Evolutionary conservation across 106 monocot species (phyloP).

Genomic region (Vanilla planifolia): DNA sequence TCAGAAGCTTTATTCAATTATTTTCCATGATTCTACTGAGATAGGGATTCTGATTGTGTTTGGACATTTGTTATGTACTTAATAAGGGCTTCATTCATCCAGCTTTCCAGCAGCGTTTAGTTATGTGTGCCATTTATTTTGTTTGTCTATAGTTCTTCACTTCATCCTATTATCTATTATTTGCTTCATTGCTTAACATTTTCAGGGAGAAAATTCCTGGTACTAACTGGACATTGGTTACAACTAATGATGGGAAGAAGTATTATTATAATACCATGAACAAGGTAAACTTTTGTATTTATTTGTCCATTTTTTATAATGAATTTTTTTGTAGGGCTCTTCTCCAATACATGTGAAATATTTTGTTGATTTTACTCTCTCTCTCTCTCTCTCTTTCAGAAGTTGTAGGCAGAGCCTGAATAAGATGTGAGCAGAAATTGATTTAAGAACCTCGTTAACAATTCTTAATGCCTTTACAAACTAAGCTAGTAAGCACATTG

Average conservation of each 20-base stretch:
- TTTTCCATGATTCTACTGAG: too few relatives aligned
- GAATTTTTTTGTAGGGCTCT: too few relatives aligned
- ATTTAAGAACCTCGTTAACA: too few relatives aligned
- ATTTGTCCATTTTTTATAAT: background rate
- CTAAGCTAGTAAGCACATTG: too few relatives aligned
- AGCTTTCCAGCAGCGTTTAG: background rate
- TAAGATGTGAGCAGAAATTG: too few relatives aligned
- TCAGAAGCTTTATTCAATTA: too few relatives aligned
- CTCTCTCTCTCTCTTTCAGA: too few relatives aligned
- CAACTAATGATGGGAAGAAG: constrained; percentile 92
- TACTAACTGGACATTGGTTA: constrained; percentile 82
- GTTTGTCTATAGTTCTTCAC: background rate
- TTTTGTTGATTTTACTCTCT: too few relatives aligned
- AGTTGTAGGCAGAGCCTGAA: too few relatives aligned
- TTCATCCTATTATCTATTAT: background rate
- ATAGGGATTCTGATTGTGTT: background rate
- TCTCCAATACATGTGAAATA: too few relatives aligned
- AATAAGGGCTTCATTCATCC: background rate
- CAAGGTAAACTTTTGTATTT: constrained; percentile 45
- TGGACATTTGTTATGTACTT: background rate
- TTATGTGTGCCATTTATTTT: background rate
- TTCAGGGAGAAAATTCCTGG: constrained; percentile 83
- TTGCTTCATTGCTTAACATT: background rate
- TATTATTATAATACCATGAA: constrained; percentile 86
- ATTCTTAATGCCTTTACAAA: too few relatives aligned